These are phyloP conservation scores for Pyrenula massariospora DNA, from an alignment of 495 filamentous ascomycete species.

Conservation along the genomic window DNA sequence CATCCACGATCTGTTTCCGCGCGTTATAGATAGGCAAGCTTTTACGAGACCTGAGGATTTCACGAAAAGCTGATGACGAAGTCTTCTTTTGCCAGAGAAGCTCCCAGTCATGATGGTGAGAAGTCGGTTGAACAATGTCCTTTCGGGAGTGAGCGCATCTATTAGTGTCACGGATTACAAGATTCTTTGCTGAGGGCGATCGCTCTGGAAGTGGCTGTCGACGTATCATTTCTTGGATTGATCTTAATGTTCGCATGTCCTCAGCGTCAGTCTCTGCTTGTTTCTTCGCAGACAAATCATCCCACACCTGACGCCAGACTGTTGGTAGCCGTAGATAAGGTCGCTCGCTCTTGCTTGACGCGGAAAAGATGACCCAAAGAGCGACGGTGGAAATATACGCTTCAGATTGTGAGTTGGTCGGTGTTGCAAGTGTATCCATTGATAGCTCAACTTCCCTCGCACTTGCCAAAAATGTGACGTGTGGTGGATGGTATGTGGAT, in stretches of 20 bases:
- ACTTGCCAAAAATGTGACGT: slow-evolving; percentile 28
- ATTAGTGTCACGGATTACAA: neutral
- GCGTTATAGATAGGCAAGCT: slow-evolving; percentile 4
- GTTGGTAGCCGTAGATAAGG: slow-evolving; percentile 64
- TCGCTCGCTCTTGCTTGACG: slow-evolving; percentile 75
- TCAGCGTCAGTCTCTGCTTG: slow-evolving; percentile 54
- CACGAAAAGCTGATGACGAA: slow-evolving; percentile 45
- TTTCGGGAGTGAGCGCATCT: neutral
- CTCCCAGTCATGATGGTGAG: slow-evolving; percentile 32
- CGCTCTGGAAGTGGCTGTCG: neutral
- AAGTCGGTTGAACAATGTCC: neutral
- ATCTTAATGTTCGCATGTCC: slow-evolving; percentile 51
- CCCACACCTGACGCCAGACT: slow-evolving; percentile 77
- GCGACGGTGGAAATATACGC: slow-evolving; percentile 71
- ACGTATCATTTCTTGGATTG: slow-evolving; percentile 23
- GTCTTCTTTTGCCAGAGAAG: slow-evolving; percentile 61
- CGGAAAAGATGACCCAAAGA: slow-evolving; percentile 67
- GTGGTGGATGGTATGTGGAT: slow-evolving; percentile 18
- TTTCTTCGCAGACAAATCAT: slow-evolving; percentile 57
- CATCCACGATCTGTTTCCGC: neutral
- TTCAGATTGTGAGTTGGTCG: slow-evolving; percentile 71
- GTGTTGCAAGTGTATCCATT: slow-evolving; percentile 67
- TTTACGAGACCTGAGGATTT: slow-evolving; percentile 63
- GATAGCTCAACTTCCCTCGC: slow-evolving; percentile 41
- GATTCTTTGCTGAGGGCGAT: neutral